Base-by-base conservation (phyloP, 352 stramenopile genomes). In the Plasmopara viticola region DNA sequence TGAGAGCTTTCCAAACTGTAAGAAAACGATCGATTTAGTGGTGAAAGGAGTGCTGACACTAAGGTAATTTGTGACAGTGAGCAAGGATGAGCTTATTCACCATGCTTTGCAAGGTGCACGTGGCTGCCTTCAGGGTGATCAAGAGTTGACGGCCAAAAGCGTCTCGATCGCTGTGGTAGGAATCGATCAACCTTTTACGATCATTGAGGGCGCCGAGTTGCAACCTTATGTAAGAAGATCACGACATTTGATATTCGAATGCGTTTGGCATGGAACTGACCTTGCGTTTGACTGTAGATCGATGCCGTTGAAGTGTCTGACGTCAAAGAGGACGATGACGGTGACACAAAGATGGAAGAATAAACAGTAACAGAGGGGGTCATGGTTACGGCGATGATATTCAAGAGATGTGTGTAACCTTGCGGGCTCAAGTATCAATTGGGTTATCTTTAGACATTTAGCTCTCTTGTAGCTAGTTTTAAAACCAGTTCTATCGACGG, bases 41-140 rank as follows among this genome's bases (percentile, higher is more conserved):
- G 9, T 31, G n/a, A 28, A 10, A 9, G 20, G 51, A 9, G 6
- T 62, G 28, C 28, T 44, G 28, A 44, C 14, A 29, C 45, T 39
- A 42, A 33, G 2, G 61, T 17, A n/a, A 13, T 41, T 25, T 17
- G 10, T 56, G 53, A 40, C 46, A 94, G 84, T 90, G 58, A 68
- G 63, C 58, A 84, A 87, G 58, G 96, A 99, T 56, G 95, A 99
- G 50, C 80, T 99, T 45, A 98, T 99, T 62, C 96, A 98, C 68
- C 97, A 99, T 77, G 96, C 94, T 30, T 70, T 99, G 37, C 95
- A 98, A 66, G 96, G 92, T 2, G 79, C 98, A 54, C 88, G 94
- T 31, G 96, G 95, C 60, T 98, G 94, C 60, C 86, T 98, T n/a
- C 84, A 94, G 54, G 92, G 90, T 35, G 94, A 98, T 74, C 90